Percentiles rank a stretch among this genome's conserved stretches.
Conservation (phyloP, 1,284 basidiomycete species). For the Cryptococcus maquisensis region DNA sequence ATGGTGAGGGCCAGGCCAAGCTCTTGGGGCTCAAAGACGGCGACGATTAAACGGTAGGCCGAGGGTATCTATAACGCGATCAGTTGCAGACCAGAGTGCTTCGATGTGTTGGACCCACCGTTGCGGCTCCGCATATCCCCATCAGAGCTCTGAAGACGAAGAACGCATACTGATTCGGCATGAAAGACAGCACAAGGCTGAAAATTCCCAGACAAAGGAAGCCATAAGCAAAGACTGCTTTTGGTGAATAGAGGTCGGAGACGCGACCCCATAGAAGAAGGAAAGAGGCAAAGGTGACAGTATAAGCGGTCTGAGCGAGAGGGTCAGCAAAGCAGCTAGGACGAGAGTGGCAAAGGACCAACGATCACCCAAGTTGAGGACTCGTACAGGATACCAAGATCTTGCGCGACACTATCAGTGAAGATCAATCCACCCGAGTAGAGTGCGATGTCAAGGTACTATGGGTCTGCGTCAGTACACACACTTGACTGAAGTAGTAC, state of each 20-base stretch:
- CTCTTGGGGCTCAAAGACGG: slow-evolving; percentile 34
- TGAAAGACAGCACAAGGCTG: slow-evolving; percentile 36
- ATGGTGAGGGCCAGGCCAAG: slow-evolving; percentile 36
- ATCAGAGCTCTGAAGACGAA: slow-evolving; percentile 36
- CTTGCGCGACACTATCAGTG: slow-evolving; percentile 22
- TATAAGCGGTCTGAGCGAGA: slow-evolving; percentile 1
- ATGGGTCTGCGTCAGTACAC: slow-evolving; percentile 4
- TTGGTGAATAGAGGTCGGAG: slow-evolving; percentile 37
- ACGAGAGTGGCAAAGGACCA: neutral
- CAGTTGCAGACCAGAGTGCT: slow-evolving; percentile 30
- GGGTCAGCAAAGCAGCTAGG: neutral
- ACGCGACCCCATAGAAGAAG: slow-evolving; percentile 41
- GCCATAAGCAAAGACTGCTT: slow-evolving; percentile 30
- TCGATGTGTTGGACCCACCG: slow-evolving; percentile 34
- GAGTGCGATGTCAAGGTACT: slow-evolving; percentile 17
- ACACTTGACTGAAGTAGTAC: neutral
- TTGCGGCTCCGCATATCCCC: slow-evolving; percentile 32
- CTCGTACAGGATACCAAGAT: slow-evolving; percentile 27
- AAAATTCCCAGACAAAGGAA: slow-evolving; percentile 31
- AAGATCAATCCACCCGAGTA: slow-evolving; percentile 24
- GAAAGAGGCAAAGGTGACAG: slow-evolving; percentile 16
- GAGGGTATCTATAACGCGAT: slow-evolving; percentile 29
- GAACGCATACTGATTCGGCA: slow-evolving; percentile 34
- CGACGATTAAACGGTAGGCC: slow-evolving; percentile 41
- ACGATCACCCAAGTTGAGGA: slow-evolving; percentile 36